These are phyloP conservation scores for Candida insectorum DNA, from an alignment of 805 yeast genomes.

Conservation along the genomic window DNA sequence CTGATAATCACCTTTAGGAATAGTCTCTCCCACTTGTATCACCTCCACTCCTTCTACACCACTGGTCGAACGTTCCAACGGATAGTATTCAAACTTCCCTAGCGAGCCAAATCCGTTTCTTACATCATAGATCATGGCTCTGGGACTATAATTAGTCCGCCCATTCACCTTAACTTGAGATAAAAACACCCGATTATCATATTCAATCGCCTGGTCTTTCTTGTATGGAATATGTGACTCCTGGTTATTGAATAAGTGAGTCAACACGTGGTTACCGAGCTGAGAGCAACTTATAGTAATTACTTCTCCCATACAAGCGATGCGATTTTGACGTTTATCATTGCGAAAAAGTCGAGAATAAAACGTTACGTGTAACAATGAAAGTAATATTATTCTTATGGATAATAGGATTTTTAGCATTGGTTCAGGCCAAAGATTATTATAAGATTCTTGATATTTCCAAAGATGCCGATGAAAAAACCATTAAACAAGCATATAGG, in stretches of 20 bases:
- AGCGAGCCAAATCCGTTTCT: constrained; percentile 74
- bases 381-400: constrained; percentile 1
- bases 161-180: constrained; percentile 18
- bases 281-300: constrained; percentile 44
- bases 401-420: constrained; percentile 6
- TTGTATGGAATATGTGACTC: constrained; percentile 61
- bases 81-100: constrained; percentile 49
- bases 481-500: constrained; percentile 83
- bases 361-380: constrained; percentile 6
- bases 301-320: constrained; percentile 7
- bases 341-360: not conserved
- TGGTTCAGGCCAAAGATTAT: constrained; percentile 40
- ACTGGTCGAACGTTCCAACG: constrained; percentile 3
- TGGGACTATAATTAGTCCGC: constrained; percentile 62
- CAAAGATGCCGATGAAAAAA: constrained; percentile 68
- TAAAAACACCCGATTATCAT: constrained; percentile 42
- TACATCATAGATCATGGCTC: constrained; percentile 79
- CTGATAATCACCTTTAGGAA: constrained; percentile 60
- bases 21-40: constrained; percentile 31
- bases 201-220: constrained; percentile 44
- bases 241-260: constrained; percentile 81
- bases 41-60: constrained; percentile 11
- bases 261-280: constrained; percentile 64
- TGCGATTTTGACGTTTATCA: not conserved
- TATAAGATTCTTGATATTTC: constrained; percentile 66